Conservation (phyloP, 2,329 filamentous ascomycete genomes). For the Chrysoporthe austroafricana region DNA sequence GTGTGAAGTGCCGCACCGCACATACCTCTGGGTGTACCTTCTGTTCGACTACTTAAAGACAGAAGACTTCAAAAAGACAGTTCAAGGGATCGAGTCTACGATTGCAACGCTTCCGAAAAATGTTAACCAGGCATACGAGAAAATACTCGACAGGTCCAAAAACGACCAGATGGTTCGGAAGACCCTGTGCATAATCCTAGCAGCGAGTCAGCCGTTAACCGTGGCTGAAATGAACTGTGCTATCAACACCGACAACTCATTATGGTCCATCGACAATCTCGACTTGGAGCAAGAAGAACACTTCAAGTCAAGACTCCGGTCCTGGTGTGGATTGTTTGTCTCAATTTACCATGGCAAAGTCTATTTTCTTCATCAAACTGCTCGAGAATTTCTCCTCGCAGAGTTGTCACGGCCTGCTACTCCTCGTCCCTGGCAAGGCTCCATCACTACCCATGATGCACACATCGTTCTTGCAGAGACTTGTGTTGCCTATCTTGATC, state of each 20-base stretch:
- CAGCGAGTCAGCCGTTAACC: background rate
- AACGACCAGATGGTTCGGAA: background rate
- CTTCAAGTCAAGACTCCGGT: background rate
- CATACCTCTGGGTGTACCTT: background rate
- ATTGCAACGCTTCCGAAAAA: background rate
- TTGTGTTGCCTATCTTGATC: background rate
- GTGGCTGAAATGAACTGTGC: conserved; percentile 1
- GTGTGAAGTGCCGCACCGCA: background rate
- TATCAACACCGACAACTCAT: background rate
- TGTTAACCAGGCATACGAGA: background rate
- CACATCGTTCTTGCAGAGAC: background rate
- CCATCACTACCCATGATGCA: background rate
- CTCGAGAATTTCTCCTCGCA: background rate
- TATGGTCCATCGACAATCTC: background rate
- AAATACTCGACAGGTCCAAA: background rate
- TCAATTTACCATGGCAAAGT: background rate
- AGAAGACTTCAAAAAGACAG: background rate
- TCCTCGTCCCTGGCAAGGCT: background rate
- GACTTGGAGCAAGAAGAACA: background rate
- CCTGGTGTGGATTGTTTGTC: background rate
- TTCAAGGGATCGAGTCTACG: background rate
- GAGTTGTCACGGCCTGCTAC: background rate
- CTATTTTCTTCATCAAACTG: background rate
- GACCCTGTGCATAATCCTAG: background rate
- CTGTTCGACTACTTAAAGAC: background rate